These are phyloP conservation scores for Suillus bovinus DNA, from an alignment of 768 basidiomycete species.

Conservation along the genomic window DNA sequence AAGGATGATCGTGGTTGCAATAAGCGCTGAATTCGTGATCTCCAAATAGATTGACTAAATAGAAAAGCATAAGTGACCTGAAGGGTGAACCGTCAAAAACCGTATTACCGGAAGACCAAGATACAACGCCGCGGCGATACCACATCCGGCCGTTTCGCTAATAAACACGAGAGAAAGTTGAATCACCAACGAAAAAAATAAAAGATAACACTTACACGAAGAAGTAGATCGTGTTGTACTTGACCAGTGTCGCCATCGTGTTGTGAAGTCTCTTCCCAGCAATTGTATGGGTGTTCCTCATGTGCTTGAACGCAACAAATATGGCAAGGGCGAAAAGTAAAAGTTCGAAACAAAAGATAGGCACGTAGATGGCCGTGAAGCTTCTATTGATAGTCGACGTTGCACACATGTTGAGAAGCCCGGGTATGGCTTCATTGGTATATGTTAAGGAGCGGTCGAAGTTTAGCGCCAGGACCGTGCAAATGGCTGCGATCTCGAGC, in stretches of 20 bases:
- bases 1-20: conserved; percentile 8
- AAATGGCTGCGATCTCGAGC: conserved; percentile 11
- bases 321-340: conserved; percentile 10
- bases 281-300: conserved; percentile 5
- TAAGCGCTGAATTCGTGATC: conserved; percentile 9
- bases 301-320: conserved; percentile 10
- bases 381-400: conserved; percentile 2
- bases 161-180: not conserved
- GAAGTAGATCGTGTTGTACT: conserved; percentile 11
- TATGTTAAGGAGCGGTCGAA: conserved; percentile 8
- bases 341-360: conserved; percentile 10
- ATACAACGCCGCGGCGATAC: conserved; percentile 9
- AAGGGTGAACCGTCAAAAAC: not conserved
- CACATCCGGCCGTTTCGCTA: conserved; percentile 9
- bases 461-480: conserved; percentile 5
- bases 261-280: conserved; percentile 7
- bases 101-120: conserved; percentile 12
- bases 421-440: conserved; percentile 12
- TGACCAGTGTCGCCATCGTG: conserved; percentile 9
- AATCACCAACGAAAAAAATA: not conserved
- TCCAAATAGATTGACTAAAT: conserved; percentile 10
- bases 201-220: conserved; percentile 9
- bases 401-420: conserved; percentile 10
- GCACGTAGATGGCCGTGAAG: conserved; percentile 12
- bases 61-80: not conserved